Evolutionary conservation across 2,329 filamentous ascomycete genomes (phyloP).

Genomic region (Anthostomella pinea): DNA sequence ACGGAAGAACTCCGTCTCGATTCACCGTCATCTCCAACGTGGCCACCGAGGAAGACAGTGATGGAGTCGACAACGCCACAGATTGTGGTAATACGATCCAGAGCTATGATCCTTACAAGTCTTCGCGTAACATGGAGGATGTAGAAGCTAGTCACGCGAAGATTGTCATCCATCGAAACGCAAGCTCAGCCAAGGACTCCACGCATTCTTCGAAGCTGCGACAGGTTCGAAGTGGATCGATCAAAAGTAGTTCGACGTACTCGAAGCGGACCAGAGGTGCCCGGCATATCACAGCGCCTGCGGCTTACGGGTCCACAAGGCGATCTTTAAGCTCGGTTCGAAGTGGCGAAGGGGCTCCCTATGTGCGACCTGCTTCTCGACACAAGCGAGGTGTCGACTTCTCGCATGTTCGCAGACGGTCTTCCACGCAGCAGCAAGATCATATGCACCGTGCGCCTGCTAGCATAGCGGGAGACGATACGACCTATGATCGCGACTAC

Average conservation of each 20-base stretch:
- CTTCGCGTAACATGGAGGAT: constrained; percentile 53
- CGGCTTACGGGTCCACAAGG: constrained; percentile 33
- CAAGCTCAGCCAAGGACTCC: constrained; percentile 28
- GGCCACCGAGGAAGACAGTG: constrained; percentile 44
- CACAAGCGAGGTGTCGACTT: constrained; percentile 56
- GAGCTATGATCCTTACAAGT: constrained; percentile 83
- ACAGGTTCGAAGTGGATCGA: constrained; percentile 36
- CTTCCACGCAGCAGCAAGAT: constrained; percentile 16
- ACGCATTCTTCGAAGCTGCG: constrained; percentile 23
- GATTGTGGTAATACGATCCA: constrained; percentile 44
- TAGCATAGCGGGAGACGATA: constrained; percentile 29
- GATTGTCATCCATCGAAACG: constrained; percentile 64
- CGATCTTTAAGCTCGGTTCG: constrained; percentile 51
- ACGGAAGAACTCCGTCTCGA: constrained; percentile 54
- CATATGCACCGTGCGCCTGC: constrained; percentile 17
- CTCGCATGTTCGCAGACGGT: constrained; percentile 43
- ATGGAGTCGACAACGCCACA: constrained; percentile 34
- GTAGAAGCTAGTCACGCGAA: constrained; percentile 60
- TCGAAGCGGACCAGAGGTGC: constrained; percentile 19
- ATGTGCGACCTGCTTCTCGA: constrained; percentile 42
- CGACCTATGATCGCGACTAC: constrained; percentile 23
- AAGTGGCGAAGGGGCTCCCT: constrained; percentile 40
- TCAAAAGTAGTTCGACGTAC: constrained; percentile 31
- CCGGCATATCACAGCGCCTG: constrained; percentile 29
- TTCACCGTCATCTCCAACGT: constrained; percentile 66